Evolutionary conservation across 129 eudicot genomes (phyloP).

Genomic region (Lactuca saligna): DNA sequence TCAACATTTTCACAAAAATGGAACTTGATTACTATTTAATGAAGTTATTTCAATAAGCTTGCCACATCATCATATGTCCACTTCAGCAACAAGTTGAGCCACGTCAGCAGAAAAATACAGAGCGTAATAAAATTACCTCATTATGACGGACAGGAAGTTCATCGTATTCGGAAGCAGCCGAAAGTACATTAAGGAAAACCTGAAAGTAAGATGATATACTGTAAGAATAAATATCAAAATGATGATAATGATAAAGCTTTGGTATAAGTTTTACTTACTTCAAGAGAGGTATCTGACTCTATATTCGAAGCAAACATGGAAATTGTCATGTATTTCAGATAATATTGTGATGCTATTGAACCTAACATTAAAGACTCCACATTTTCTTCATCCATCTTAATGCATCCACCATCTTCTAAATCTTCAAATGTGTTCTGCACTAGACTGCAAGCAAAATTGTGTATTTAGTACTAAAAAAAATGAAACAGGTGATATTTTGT

Average conservation of each 20-base stretch:
- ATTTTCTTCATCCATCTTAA: constrained; percentile 68
- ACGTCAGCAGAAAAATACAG: too few species aligned
- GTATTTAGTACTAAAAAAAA: constrained; percentile 2
- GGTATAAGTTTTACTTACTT: constrained; percentile 48
- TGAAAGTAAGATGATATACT: constrained; percentile 23
- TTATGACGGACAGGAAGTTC: constrained; percentile 99
- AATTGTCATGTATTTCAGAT: constrained; percentile 80
- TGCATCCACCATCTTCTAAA: constrained; percentile 95
- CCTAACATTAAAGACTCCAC: constrained; percentile 89
- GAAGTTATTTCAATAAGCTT: too few species aligned
- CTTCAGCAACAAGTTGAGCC: too few species aligned
- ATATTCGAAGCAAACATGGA: constrained; percentile 96
- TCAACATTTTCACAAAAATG: too few species aligned
- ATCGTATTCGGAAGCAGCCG: constrained; percentile 97
- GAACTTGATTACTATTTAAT: too few species aligned
- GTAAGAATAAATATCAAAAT: constrained; percentile 10
- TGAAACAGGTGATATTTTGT: constrained; percentile 5
- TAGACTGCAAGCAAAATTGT: constrained; percentile 47
- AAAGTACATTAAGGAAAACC: constrained; percentile 80
- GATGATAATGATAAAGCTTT: neutral
- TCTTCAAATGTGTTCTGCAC: constrained; percentile 89
- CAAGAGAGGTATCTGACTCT: constrained; percentile 84
- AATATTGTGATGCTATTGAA: constrained; percentile 88
- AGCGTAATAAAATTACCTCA: constrained; percentile 55
- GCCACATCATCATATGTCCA: too few species aligned